Evolutionary conservation across 129 eudicot genomes (phyloP).

Genomic region (Smallanthus sonchifolius): DNA sequence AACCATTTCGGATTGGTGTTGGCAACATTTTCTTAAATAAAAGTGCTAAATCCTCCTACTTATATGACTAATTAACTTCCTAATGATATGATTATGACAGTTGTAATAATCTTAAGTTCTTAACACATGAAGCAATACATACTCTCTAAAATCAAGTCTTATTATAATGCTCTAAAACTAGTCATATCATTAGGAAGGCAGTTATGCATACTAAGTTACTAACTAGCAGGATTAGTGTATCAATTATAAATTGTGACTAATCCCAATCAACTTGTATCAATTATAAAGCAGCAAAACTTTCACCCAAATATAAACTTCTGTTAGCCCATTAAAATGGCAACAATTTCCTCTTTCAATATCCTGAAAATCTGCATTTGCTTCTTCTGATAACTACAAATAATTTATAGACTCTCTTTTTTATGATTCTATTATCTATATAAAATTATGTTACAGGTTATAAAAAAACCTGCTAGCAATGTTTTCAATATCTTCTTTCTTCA

Average conservation of each 20-base stretch:
- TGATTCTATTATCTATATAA: background rate
- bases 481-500: conserved; percentile 75
- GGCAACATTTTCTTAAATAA: background rate
- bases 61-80: conserved; percentile 1
- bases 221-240: background rate
- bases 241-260: background rate
- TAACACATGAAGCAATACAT: background rate
- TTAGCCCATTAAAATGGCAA: background rate
- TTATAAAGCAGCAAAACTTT: too few relatives aligned
- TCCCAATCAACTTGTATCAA: background rate
- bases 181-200: background rate
- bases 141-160: background rate
- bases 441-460: background rate
- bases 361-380: background rate
- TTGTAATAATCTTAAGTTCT: background rate
- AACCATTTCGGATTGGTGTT: conserved; percentile 1
- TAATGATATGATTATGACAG: background rate
- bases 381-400: background rate
- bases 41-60: background rate
- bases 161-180: background rate
- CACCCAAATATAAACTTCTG: background rate
- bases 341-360: background rate
- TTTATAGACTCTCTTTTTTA: background rate
- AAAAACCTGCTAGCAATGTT: conserved; percentile 68
- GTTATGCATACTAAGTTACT: background rate